Conservation (phyloP, 2,329 filamentous ascomycete genomes). For the Chalaropsis ovoidea region DNA sequence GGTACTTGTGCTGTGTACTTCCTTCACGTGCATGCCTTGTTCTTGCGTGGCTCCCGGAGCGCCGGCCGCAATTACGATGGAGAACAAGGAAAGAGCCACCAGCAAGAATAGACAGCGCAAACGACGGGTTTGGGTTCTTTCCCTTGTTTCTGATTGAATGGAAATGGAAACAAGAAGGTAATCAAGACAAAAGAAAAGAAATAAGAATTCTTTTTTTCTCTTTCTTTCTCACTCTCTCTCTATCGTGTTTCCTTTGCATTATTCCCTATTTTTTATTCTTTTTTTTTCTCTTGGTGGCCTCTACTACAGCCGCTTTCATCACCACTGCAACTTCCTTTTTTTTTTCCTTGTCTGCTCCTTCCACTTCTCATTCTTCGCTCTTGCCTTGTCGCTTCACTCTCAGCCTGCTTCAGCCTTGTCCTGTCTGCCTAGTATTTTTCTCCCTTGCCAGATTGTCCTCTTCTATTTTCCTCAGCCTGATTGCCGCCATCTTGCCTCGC, state of each 20-base stretch:
- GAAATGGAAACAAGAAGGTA: background rate
- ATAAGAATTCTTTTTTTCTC: background rate
- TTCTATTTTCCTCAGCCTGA: background rate
- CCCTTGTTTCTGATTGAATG: background rate
- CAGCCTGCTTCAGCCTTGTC: background rate
- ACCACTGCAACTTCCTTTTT: background rate
- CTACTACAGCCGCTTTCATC: too few relatives aligned
- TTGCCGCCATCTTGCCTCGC: background rate
- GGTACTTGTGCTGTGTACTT: too few relatives aligned
- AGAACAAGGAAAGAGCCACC: background rate
- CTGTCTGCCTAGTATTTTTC: background rate
- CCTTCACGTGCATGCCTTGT: background rate
- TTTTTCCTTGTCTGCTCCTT: background rate
- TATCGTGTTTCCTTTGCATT: background rate
- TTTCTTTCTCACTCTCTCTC: background rate
- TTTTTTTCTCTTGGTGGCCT: background rate
- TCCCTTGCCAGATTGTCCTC: background rate
- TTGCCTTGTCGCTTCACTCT: background rate
- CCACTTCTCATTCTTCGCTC: conserved; percentile 5
- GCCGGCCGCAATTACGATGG: background rate
- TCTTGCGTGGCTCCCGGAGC: conserved; percentile 1
- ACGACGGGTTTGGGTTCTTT: background rate
- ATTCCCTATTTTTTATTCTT: background rate
- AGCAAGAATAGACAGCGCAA: too few relatives aligned
- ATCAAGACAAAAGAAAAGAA: background rate